A percentile compares a stretch with the other conserved stretches of the same genome.
Evolutionary conservation across 768 basidiomycete species (phyloP).

Genomic region (Gyrodon lividus): DNA sequence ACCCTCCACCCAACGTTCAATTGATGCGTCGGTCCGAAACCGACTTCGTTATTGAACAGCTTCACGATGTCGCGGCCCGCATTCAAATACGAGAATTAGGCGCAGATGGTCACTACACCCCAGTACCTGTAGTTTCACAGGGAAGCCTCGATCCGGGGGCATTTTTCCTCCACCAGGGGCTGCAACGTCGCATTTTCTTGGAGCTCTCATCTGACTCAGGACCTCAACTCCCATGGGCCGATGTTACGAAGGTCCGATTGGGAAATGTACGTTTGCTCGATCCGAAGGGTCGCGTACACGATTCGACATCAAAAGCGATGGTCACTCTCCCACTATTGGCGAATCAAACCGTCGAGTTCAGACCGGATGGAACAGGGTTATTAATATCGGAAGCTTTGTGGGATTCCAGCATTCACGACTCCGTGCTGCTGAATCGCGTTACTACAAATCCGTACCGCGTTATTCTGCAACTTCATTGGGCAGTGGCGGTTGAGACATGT

Average conservation of each 20-base stretch:
- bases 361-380: conserved; percentile 77
- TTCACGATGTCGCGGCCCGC: conserved; percentile 89
- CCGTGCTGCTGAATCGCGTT: conserved; percentile 79
- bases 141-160: conserved; percentile 77
- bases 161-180: conserved; percentile 89
- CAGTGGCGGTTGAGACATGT: conserved; percentile 80
- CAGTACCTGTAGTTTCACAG: conserved; percentile 79
- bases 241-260: conserved; percentile 70
- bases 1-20: conserved; percentile 45
- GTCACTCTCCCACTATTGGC: conserved; percentile 73
- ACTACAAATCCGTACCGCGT: conserved; percentile 78
- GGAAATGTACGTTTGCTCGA: conserved; percentile 87
- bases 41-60: conserved; percentile 84
- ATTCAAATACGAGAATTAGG: conserved; percentile 85
- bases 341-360: conserved; percentile 73
- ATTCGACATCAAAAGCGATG: conserved; percentile 68
- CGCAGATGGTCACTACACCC: conserved; percentile 78
- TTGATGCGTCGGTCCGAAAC: conserved; percentile 91
- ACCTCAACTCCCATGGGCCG: conserved; percentile 83
- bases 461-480: conserved; percentile 73
- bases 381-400: conserved; percentile 75
- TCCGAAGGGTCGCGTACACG: conserved; percentile 76
- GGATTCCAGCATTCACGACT: conserved; percentile 93
- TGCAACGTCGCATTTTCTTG: conserved; percentile 81
- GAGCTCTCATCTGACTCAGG: conserved; percentile 87